These are phyloP conservation scores for Boletus rex-veris DNA, from an alignment of 768 basidiomycete species.

Conservation along the genomic window DNA sequence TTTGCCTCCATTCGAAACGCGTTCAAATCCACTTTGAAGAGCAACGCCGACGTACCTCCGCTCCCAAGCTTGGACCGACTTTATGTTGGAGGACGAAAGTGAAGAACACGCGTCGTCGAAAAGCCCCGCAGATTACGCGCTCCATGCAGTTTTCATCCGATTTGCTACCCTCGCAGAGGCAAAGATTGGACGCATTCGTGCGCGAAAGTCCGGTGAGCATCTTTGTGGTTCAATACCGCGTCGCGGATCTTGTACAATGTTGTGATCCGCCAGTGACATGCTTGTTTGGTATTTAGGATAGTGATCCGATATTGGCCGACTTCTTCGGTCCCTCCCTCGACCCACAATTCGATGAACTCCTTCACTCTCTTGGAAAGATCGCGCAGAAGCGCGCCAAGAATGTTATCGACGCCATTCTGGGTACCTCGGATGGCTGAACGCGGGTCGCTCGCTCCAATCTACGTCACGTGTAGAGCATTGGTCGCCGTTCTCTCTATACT, in stretches of 20 bases:
- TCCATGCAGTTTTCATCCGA: slow-evolving; percentile 84
- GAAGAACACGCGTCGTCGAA: slow-evolving; percentile 61
- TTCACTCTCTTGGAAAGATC: slow-evolving; percentile 82
- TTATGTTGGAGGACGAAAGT: slow-evolving; percentile 66
- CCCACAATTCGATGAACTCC: slow-evolving; percentile 74
- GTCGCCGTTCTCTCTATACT: slow-evolving; percentile 71
- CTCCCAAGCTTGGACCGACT: slow-evolving; percentile 69
- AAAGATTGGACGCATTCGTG: slow-evolving; percentile 75
- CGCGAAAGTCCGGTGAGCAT: slow-evolving; percentile 59
- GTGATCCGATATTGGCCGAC: slow-evolving; percentile 61
- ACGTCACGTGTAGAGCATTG: slow-evolving; percentile 86
- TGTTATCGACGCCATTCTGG: slow-evolving; percentile 73
- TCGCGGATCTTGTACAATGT: not conserved
- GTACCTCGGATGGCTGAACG: slow-evolving; percentile 48
- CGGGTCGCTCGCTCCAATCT: slow-evolving; percentile 78
- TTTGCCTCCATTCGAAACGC: slow-evolving; percentile 86
- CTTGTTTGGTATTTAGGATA: slow-evolving; percentile 45
- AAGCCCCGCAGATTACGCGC: slow-evolving; percentile 83
- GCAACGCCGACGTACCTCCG: slow-evolving; percentile 65
- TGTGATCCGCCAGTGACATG: slow-evolving; percentile 1
- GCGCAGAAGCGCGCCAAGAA: slow-evolving; percentile 81
- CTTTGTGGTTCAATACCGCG: not conserved
- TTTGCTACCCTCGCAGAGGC: slow-evolving; percentile 78
- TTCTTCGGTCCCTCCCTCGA: slow-evolving; percentile 74
- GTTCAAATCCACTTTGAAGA: slow-evolving; percentile 61